Conservation (phyloP, 495 filamentous ascomycete species). For the Penicillium cosmopolitanum region DNA sequence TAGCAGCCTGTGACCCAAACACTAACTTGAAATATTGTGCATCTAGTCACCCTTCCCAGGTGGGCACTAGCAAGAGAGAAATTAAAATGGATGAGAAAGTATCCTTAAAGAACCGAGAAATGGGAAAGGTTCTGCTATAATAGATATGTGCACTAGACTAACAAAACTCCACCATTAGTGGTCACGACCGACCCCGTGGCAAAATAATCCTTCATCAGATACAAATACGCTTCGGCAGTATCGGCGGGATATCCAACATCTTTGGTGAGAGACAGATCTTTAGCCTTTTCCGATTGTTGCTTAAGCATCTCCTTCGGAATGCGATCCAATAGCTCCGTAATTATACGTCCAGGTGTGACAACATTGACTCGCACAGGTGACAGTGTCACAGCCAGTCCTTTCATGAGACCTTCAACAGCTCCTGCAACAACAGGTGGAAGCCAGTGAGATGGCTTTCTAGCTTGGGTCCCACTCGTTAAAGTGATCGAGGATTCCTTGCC, state of each 20-base stretch:
- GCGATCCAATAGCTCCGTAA: slow-evolving; percentile 54
- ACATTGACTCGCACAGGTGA: slow-evolving; percentile 63
- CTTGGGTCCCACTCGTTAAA: slow-evolving; percentile 55
- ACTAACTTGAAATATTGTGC: no score
- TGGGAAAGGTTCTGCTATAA: no score
- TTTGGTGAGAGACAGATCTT: slow-evolving; percentile 41
- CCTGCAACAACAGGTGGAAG: slow-evolving; percentile 46
- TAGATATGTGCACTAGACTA: slow-evolving; percentile 8
- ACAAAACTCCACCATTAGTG: slow-evolving; percentile 38
- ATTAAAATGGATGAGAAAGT: no score
- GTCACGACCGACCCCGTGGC: slow-evolving; percentile 50
- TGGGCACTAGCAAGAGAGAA: no score
- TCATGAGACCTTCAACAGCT: slow-evolving; percentile 44
- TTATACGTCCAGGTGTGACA: slow-evolving; percentile 57
- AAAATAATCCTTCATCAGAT: slow-evolving; percentile 63
- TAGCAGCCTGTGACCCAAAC: no score
- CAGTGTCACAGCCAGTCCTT: slow-evolving; percentile 60
- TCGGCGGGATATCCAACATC: slow-evolving; percentile 56
- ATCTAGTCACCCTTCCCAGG: no score
- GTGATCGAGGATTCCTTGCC: slow-evolving; percentile 50
- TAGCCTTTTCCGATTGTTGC: slow-evolving; percentile 24
- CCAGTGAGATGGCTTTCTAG: slow-evolving; percentile 45
- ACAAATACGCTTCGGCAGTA: slow-evolving; percentile 67
- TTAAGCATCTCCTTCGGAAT: slow-evolving; percentile 32
- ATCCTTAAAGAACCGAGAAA: no score